A percentile compares a stretch with the other conserved stretches of the same genome.
phyloP scores from a whole-genome alignment of 2,329 filamentous ascomycete species.

The Alternaria triticimaculans region DNA sequence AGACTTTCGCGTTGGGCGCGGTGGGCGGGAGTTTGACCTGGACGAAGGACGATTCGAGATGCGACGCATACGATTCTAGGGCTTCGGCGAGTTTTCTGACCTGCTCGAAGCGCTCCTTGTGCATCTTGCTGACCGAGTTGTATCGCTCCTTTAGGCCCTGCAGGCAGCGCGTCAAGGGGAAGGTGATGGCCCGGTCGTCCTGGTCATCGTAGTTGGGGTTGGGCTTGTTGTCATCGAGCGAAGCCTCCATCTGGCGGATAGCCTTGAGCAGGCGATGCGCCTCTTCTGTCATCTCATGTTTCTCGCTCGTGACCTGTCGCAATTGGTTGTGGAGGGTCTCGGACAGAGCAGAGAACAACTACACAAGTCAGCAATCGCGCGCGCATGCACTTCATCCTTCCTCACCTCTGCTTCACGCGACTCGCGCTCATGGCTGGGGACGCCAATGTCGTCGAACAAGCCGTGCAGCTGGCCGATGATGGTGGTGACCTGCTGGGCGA shows the following conservation, averaged over 20 bases:
- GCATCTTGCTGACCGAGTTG: constrained; percentile 76
- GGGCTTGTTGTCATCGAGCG: constrained; percentile 77
- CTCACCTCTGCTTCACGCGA: constrained; percentile 83
- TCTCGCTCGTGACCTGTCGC: constrained; percentile 82
- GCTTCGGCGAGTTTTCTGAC: constrained; percentile 95
- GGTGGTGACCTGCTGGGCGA: constrained; percentile 92
- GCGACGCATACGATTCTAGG: constrained; percentile 93
- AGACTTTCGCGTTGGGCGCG: constrained; percentile 74
- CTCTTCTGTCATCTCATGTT: constrained; percentile 88
- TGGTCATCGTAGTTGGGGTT: constrained; percentile 71
- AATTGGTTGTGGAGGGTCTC: constrained; percentile 92
- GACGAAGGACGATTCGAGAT: constrained; percentile 89
- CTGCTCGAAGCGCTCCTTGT: constrained; percentile 92
- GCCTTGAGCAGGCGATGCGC: constrained; percentile 82
- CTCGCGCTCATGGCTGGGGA: constrained; percentile 92
- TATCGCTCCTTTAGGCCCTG: constrained; percentile 86
- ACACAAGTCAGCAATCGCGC: constrained; percentile 9
- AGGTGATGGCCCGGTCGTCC: constrained; percentile 77
- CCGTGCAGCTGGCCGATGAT: constrained; percentile 93
- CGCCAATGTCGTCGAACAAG: constrained; percentile 96
- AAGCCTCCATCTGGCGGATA: constrained; percentile 92
- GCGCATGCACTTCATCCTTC: neutral
- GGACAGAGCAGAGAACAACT: constrained; percentile 92
- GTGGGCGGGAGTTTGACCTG: constrained; percentile 85
- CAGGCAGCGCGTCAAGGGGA: constrained; percentile 81